Conservation (phyloP, 2,329 filamentous ascomycete species). For the Colletotrichum lini region DNA sequence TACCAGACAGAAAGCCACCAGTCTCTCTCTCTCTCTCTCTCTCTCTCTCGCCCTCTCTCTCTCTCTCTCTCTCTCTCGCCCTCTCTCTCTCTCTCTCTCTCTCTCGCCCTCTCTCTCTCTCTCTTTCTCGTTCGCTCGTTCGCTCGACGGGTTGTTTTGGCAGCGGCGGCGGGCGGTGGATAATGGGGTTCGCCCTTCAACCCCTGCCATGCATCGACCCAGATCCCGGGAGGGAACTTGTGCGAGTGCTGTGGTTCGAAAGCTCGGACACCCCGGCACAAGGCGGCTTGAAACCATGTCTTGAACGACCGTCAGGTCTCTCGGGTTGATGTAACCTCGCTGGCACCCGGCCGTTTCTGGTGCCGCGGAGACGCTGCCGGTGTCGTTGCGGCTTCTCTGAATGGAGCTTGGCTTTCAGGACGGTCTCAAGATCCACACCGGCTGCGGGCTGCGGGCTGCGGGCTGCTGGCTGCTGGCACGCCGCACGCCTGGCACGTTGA, state of each 20-base stretch:
- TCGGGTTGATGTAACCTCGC: constrained; percentile 35
- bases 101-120: too few relatives aligned
- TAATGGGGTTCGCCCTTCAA: constrained; percentile 10
- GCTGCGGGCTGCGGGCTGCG: too few relatives aligned
- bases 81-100: too few relatives aligned
- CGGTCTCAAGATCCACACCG: constrained; percentile 27
- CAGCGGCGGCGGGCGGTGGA: constrained; percentile 13
- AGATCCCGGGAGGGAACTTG: constrained; percentile 37
- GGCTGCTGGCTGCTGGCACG: constrained; percentile 8
- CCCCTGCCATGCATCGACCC: constrained; percentile 21
- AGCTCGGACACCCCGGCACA: constrained; percentile 23
- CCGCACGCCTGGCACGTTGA: background rate
- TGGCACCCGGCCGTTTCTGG: constrained; percentile 30
- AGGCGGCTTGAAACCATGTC: constrained; percentile 37
- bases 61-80: too few relatives aligned
- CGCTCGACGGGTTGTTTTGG: constrained; percentile 25
- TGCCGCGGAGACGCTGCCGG: constrained; percentile 20
- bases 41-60: too few relatives aligned
- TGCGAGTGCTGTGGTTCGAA: constrained; percentile 36
- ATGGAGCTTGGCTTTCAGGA: constrained; percentile 26
- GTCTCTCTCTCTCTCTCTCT: too few relatives aligned
- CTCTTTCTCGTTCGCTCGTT: background rate
- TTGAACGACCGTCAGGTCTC: constrained; percentile 38
- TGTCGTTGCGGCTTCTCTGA: constrained; percentile 10
- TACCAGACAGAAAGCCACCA: constrained; percentile 13